These are phyloP conservation scores for Candida oleophila DNA, from an alignment of 805 yeast species.

Conservation along the genomic window DNA sequence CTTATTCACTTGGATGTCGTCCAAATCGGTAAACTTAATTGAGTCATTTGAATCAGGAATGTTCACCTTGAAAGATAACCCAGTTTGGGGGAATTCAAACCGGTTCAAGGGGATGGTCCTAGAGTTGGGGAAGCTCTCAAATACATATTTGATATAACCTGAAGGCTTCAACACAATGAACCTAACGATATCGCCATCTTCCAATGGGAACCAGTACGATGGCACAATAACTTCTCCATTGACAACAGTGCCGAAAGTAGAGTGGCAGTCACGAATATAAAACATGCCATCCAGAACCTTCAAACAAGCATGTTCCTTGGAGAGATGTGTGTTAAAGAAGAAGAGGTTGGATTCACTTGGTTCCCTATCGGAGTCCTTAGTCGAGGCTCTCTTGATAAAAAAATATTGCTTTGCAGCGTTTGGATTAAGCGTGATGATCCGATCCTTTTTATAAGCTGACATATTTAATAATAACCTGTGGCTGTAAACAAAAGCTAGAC, in stretches of 20 bases:
- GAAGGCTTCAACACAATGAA: slow-evolving; percentile 35
- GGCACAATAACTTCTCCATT: slow-evolving; percentile 26
- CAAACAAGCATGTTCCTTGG: slow-evolving; percentile 37
- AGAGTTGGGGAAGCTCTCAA: slow-evolving; percentile 10
- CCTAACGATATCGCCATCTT: slow-evolving; percentile 29
- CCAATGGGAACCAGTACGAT: slow-evolving; percentile 13
- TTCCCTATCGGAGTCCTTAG: slow-evolving; percentile 22
- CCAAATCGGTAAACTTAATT: background rate
- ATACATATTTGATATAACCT: slow-evolving; percentile 13
- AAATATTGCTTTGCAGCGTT: slow-evolving; percentile 4
- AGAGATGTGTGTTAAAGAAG: slow-evolving; percentile 34
- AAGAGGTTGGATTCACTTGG: slow-evolving; percentile 28
- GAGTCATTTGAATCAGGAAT: slow-evolving; percentile 1
- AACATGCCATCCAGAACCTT: slow-evolving; percentile 17
- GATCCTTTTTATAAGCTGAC: background rate
- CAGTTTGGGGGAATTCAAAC: slow-evolving; percentile 22
- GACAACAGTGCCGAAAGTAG: slow-evolving; percentile 40
- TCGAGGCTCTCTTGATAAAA: slow-evolving; percentile 30
- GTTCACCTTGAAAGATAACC: slow-evolving; percentile 16
- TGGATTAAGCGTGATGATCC: background rate
- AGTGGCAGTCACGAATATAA: slow-evolving; percentile 26
- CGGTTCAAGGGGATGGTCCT: slow-evolving; percentile 13
- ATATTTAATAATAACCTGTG: background rate
- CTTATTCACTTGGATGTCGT: background rate
- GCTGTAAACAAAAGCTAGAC: too few relatives aligned